Evolutionary conservation across 768 basidiomycete species (phyloP).

Genomic region (Naganishia kalamii): DNA sequence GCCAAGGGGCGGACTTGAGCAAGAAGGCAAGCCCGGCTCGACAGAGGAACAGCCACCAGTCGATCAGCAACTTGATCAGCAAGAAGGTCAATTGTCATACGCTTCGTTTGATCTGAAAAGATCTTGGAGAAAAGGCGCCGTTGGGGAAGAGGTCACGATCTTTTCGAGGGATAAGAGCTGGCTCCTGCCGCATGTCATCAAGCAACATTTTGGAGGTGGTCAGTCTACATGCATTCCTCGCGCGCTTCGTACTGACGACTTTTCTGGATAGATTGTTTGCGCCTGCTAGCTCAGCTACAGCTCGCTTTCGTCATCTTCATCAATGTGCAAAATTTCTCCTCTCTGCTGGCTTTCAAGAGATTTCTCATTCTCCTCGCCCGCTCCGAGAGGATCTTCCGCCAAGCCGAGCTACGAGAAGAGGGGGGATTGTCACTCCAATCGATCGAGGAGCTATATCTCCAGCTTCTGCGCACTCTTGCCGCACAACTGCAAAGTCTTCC

Average conservation of each 20-base stretch:
- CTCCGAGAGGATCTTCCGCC: background rate
- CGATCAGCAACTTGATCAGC: background rate
- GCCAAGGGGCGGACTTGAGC: conserved; percentile 23
- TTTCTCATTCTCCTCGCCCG: conserved; percentile 43
- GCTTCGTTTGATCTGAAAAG: conserved; percentile 42
- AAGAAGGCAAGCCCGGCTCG: conserved; percentile 7
- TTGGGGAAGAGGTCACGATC: conserved; percentile 46
- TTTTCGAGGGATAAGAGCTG: conserved; percentile 49
- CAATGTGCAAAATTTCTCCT: conserved; percentile 47
- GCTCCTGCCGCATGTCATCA: conserved; percentile 40
- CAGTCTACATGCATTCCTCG: conserved; percentile 21
- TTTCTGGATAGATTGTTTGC: conserved; percentile 32
- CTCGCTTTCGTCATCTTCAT: conserved; percentile 48
- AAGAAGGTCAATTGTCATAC: conserved; percentile 33
- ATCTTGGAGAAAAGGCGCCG: conserved; percentile 46
- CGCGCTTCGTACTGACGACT: background rate
- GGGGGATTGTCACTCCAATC: background rate
- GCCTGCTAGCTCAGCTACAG: conserved; percentile 45
- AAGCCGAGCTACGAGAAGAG: conserved; percentile 4
- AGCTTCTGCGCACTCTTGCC: conserved; percentile 25
- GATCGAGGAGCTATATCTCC: conserved; percentile 5
- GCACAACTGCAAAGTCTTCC: conserved; percentile 35
- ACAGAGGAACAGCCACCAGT: conserved; percentile 20
- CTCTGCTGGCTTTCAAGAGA: conserved; percentile 46
- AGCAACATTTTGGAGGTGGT: conserved; percentile 35